Evolutionary conservation across 495 filamentous ascomycete species (phyloP), one percentile per base, ranked within the genome.

Genomic region (Lentithecium fluviatile): DNA sequence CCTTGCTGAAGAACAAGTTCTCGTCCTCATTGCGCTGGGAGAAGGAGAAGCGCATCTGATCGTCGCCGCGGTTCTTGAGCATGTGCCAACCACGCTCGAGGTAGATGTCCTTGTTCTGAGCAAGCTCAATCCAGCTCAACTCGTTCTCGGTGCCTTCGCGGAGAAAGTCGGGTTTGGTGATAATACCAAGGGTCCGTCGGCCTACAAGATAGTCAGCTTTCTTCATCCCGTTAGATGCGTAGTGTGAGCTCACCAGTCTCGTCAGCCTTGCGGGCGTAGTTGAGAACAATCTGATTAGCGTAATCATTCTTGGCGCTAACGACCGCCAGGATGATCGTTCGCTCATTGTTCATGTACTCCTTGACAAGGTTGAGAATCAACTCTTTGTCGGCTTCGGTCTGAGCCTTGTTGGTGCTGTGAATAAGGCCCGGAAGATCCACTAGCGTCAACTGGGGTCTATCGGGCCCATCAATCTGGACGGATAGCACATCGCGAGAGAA

Each of bases 31-130:
- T 77, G 20, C 79, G 71, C 42, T 81, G 77, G 10, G 78, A 69
- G 53, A 80, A 82, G 6, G 48, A 51, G 10, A 12, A 42, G 40
- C 46, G n/a, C n/a, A n/a, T n/a, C n/a, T n/a, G n/a, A n/a, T n/a
- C n/a, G n/a, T 57, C 58, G 0, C 68, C 68, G 2, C 81, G 76
- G 61, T 89, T 89, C 7, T 80, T 80, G 21, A 92, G 69, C 2
- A 85, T 80, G 70, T 89, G 85, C 86, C 85, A 90, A 3, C 85
- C 87, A 2, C 89, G 79, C 21, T 79, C 73, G 47, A 91, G 82
- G 23, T 66, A 70, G 15, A 85, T 73, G 50, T 90, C 80, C 26
- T 81, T 74, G 59, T 91, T 91, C 25, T 73, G 68, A 0, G 84
- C 78, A 0, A 88, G 72, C 0, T 78, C 66, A 0, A 89, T 54